Evolutionary conservation across 805 yeast genomes (phyloP).

Genomic region (Candida ovalis): DNA sequence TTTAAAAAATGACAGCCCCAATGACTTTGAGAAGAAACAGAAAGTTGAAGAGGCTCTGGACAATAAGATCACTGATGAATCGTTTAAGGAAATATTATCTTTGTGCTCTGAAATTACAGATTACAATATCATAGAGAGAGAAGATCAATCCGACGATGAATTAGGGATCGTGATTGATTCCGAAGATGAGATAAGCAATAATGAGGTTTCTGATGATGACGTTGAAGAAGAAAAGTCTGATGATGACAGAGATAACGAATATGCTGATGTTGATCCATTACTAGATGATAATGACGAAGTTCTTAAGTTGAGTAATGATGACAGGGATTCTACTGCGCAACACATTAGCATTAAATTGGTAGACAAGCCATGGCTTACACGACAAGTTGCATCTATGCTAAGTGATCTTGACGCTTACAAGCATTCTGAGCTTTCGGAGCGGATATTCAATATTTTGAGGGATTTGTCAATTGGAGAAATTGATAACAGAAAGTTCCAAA

Average conservation of each 20-base stretch:
- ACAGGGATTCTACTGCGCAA: conserved; percentile 6
- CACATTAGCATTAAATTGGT: conserved; percentile 19
- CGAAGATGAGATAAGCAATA: conserved; percentile 37
- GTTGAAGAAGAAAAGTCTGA: conserved; percentile 9
- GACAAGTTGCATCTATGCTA: conserved; percentile 38
- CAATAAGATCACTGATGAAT: conserved; percentile 35
- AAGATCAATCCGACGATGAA: conserved; percentile 28
- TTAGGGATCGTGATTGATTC: conserved; percentile 34
- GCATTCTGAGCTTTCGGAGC: conserved; percentile 34
- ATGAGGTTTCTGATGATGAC: conserved; percentile 29
- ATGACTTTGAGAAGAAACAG: conserved; percentile 43
- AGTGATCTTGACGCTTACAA: conserved; percentile 36
- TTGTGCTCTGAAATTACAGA: conserved; percentile 50
- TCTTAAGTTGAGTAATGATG: conserved; percentile 11
- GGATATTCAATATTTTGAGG: conserved; percentile 39
- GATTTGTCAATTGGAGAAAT: conserved; percentile 25
- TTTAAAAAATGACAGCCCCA: conserved; percentile 42
- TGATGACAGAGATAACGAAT: conserved; percentile 36
- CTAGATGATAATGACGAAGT: conserved; percentile 26
- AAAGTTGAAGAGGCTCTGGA: conserved; percentile 51
- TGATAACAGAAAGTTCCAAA: conserved; percentile 45
- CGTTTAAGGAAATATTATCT: conserved; percentile 43
- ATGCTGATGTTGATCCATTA: conserved; percentile 10
- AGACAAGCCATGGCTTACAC: conserved; percentile 49
- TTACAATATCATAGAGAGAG: conserved; percentile 28